Percentiles rank a stretch among this genome's conserved stretches.
phyloP scores from a whole-genome alignment of 495 filamentous ascomycete genomes.

The Entonaema liquescens region DNA sequence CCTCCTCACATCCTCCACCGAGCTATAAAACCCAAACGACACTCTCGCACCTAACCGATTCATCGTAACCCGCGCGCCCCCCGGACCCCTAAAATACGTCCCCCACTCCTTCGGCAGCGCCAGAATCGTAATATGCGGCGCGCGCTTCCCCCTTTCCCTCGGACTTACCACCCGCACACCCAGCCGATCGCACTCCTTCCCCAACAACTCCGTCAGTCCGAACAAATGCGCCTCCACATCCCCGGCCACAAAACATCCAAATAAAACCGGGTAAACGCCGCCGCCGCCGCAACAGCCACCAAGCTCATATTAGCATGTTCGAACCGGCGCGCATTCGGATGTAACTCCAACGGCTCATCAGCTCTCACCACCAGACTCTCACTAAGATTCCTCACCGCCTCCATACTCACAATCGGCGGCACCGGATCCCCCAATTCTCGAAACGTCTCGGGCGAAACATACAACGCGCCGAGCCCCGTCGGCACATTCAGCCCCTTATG shows the following conservation, averaged over 20 bases:
- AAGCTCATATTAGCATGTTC: conserved; percentile 40
- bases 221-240: conserved; percentile 39
- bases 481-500: conserved; percentile 41
- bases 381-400: conserved; percentile 10
- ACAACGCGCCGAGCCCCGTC: conserved; percentile 36
- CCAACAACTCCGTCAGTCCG: conserved; percentile 14
- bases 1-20: conserved; percentile 31
- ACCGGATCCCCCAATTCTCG: conserved; percentile 17
- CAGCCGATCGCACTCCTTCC: conserved; percentile 19
- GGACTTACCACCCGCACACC: conserved; percentile 28
- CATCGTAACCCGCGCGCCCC: conserved; percentile 17
- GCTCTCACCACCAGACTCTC: conserved; percentile 12
- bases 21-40: conserved; percentile 41
- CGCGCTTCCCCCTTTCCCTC: conserved; percentile 4
- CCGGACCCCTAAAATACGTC: conserved; percentile 3
- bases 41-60: conserved; percentile 36
- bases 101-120: conserved; percentile 26
- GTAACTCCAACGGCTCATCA: conserved; percentile 14
- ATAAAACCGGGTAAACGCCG: conserved; percentile 32
- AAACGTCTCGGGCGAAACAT: conserved; percentile 25
- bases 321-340: conserved; percentile 32
- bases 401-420: conserved; percentile 37
- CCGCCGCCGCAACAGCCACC: conserved; percentile 27
- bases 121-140: conserved; percentile 40
- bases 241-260: conserved; percentile 22